phyloP scores from a whole-genome alignment of 2,329 filamentous ascomycete genomes.

The Atkinsonella hypoxylon region DNA sequence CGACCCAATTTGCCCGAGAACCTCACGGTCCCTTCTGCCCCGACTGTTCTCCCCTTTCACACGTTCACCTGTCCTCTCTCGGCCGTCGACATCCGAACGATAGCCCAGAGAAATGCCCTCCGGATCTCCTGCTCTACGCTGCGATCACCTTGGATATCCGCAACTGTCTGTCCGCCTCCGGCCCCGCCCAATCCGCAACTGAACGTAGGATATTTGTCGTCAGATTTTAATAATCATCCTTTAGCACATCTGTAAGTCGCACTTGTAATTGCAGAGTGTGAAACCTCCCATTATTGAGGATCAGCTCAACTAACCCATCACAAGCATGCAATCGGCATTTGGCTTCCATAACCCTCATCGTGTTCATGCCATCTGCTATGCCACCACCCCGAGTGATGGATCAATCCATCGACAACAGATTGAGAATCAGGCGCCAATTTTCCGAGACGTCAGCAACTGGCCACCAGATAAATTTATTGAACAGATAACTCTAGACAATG shows the following conservation, averaged over 20 bases:
- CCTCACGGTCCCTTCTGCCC: constrained; percentile 72
- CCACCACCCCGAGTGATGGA: constrained; percentile 81
- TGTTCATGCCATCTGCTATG: constrained; percentile 86
- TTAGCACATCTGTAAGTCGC: constrained; percentile 65
- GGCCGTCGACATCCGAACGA: constrained; percentile 81
- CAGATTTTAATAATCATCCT: constrained; percentile 98
- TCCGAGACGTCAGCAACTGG: constrained; percentile 82
- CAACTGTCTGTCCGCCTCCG: constrained; percentile 73
- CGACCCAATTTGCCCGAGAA: constrained; percentile 62
- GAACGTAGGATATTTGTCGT: constrained; percentile 93
- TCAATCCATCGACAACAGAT: constrained; percentile 88
- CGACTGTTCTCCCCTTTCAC: constrained; percentile 92
- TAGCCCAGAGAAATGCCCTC: constrained; percentile 88
- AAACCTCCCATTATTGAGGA: background rate
- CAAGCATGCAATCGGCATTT: constrained; percentile 92
- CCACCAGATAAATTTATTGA: constrained; percentile 70
- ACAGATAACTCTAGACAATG: constrained; percentile 76
- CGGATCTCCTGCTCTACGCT: constrained; percentile 88
- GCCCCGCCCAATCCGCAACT: constrained; percentile 68
- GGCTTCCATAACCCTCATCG: constrained; percentile 67
- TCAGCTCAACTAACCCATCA: background rate
- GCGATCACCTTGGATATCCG: constrained; percentile 73
- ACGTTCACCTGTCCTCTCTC: constrained; percentile 93
- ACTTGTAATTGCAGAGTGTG: background rate
- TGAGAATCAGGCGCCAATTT: constrained; percentile 81